phyloP scores from a whole-genome alignment of 768 basidiomycete genomes.

The Pleurotus pulmonarius region DNA sequence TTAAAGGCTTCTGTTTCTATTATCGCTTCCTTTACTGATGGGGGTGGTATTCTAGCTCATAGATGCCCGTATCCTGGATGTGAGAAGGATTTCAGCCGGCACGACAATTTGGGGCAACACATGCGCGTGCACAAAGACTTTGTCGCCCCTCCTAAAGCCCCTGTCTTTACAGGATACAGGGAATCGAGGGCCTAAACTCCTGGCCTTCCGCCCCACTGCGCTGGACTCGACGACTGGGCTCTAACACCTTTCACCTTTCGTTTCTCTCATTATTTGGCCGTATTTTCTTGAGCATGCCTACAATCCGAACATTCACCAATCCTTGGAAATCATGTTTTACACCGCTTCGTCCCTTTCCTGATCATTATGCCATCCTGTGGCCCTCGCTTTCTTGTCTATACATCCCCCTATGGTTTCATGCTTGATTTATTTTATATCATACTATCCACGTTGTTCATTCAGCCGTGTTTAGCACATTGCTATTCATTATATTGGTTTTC shows the following conservation, averaged over 20 bases:
- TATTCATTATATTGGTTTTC: no score
- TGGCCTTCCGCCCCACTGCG: no score
- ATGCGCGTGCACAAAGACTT: slow-evolving; percentile 74
- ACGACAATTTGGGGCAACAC: slow-evolving; percentile 87
- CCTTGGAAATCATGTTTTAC: no score
- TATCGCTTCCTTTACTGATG: neutral
- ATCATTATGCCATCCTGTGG: neutral
- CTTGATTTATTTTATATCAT: no score
- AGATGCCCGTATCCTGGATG: slow-evolving; percentile 78
- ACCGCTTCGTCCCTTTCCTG: neutral
- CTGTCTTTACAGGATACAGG: slow-evolving; percentile 1
- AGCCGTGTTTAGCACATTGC: no score
- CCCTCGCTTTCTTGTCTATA: neutral
- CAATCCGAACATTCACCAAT: no score
- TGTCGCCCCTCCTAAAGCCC: slow-evolving; percentile 20
- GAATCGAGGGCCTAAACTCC: neutral
- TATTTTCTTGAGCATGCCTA: no score
- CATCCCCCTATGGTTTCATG: neutral
- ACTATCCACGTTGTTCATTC: no score
- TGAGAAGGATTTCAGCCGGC: slow-evolving; percentile 80
- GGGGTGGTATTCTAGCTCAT: slow-evolving; percentile 50
- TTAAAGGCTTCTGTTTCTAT: slow-evolving; percentile 3
- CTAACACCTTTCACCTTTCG: no score
- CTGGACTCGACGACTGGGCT: no score
- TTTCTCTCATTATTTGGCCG: no score